Percentiles rank a stretch among this genome's conserved stretches.
phyloP scores from a whole-genome alignment of 805 yeast genomes.

The Schwanniomyces vanrijiae region DNA sequence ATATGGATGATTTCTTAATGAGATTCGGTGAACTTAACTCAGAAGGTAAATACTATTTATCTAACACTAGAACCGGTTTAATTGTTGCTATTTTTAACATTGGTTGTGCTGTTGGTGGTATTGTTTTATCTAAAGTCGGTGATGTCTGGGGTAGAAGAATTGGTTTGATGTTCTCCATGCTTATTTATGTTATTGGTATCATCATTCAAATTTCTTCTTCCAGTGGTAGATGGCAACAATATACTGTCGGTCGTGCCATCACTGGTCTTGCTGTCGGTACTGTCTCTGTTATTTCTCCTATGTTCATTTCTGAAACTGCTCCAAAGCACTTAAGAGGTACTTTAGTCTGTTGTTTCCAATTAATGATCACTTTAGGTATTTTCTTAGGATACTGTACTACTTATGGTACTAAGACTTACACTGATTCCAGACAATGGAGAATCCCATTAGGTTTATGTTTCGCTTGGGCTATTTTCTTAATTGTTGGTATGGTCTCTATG shows the following conservation, averaged over 20 bases:
- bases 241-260: slow-evolving; percentile 59
- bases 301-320: slow-evolving; percentile 66
- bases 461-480: slow-evolving; percentile 52
- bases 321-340: slow-evolving; percentile 74
- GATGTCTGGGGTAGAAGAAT: slow-evolving; percentile 61
- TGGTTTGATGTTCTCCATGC: slow-evolving; percentile 54
- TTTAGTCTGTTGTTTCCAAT: slow-evolving; percentile 66
- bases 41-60: slow-evolving; percentile 42
- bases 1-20: slow-evolving; percentile 54
- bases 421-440: slow-evolving; percentile 62
- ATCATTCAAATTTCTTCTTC: slow-evolving; percentile 57
- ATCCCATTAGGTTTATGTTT: slow-evolving; percentile 59
- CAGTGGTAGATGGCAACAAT: slow-evolving; percentile 57
- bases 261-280: slow-evolving; percentile 76
- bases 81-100: slow-evolving; percentile 59
- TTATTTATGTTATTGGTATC: slow-evolving; percentile 60
- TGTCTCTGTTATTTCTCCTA: slow-evolving; percentile 66
- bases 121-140: slow-evolving; percentile 55
- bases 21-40: slow-evolving; percentile 50
- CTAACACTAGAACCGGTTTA: slow-evolving; percentile 51
- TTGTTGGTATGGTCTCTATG: slow-evolving; percentile 53
- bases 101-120: slow-evolving; percentile 75
- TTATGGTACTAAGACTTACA: slow-evolving; percentile 58
- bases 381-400: slow-evolving; percentile 68
- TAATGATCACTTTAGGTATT: slow-evolving; percentile 70